phyloP scores from a whole-genome alignment of 2,329 filamentous ascomycete genomes.

The Berkeleyomyces basicola region DNA sequence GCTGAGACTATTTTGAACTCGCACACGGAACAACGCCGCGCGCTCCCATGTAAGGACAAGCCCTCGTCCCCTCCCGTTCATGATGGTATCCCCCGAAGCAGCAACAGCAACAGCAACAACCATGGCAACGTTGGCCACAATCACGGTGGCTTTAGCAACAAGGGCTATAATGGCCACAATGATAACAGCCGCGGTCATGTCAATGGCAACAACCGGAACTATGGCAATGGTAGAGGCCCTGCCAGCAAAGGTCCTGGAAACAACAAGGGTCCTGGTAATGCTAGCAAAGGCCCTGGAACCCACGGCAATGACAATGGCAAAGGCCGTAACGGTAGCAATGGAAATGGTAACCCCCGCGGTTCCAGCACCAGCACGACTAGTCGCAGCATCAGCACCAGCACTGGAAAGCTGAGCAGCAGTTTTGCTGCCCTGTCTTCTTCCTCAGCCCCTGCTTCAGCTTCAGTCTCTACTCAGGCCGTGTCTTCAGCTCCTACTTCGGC shows the following conservation, averaged over 20 bases:
- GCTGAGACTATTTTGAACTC: neutral
- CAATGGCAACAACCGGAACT: neutral
- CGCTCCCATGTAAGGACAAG: constrained; percentile 2
- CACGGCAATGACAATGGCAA: neutral
- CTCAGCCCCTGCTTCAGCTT: neutral
- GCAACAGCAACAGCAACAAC: neutral
- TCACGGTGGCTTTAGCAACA: neutral
- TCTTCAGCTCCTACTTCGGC: neutral
- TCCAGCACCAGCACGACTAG: neutral
- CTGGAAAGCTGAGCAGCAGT: neutral
- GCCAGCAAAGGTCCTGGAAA: neutral
- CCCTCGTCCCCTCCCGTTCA: neutral
- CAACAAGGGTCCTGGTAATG: neutral
- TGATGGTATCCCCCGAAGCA: neutral
- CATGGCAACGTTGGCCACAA: neutral
- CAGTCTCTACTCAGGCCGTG: neutral
- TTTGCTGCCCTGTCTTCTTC: neutral
- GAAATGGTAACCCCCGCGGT: neutral
- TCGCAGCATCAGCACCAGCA: neutral
- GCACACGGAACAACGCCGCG: neutral
- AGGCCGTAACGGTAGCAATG: neutral
- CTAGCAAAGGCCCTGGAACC: no score
- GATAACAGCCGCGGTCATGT: neutral
- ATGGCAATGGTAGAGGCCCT: neutral
- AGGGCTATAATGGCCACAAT: neutral